Evolutionary conservation across 176 grass and related monocot genomes (phyloP), one percentile per base, ranked within the genome.

Genomic region (Thalia dealbata): DNA sequence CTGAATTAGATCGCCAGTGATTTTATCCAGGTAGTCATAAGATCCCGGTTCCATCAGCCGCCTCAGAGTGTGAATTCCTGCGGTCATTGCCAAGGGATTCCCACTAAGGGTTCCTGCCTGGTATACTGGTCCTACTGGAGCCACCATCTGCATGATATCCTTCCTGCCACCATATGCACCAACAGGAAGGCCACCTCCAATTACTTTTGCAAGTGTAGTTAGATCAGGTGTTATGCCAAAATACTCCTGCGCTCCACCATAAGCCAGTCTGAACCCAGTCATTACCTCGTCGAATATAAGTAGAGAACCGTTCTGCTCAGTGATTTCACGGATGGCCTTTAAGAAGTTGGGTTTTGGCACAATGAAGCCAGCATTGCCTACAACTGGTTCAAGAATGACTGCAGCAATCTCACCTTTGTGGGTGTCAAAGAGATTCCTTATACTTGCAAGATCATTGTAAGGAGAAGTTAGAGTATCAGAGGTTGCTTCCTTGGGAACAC

Each of bases 251-350:
- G 90, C 95, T 16, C 90, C 90, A 83, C 95, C 95, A 50, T 93
- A 99, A 15, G 95, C 78, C 78, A 99, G 69, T 60, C 95, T 87
- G 60, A 99, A 99, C 67, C 95, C 95, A 10, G 90, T 99, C 95
- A 93, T 99, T 79, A 99, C 95, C 87, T 99, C 95, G 81, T 99
- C 95, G 79, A 99, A 99, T 63, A 99, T 89, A 52, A 99, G 76
- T 78, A 99, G 85, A 52, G 90, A 66, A 77, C 90, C 87, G 9
- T 99, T 75, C 58, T 88, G 66, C 79, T 86, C 88, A 50, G 90
- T 99, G 60, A 99, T 71, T 52, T 99, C 87, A 18, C 85, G 90
- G 16, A 99, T 82, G 44, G 76, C 87, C 62, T 78, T 85, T 50
- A 93, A 81, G 62, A 99, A 99, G 52, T 74, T 81, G 7, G 81